Base-by-base conservation (phyloP, 768 basidiomycete species). In the Trametes punicea region DNA sequence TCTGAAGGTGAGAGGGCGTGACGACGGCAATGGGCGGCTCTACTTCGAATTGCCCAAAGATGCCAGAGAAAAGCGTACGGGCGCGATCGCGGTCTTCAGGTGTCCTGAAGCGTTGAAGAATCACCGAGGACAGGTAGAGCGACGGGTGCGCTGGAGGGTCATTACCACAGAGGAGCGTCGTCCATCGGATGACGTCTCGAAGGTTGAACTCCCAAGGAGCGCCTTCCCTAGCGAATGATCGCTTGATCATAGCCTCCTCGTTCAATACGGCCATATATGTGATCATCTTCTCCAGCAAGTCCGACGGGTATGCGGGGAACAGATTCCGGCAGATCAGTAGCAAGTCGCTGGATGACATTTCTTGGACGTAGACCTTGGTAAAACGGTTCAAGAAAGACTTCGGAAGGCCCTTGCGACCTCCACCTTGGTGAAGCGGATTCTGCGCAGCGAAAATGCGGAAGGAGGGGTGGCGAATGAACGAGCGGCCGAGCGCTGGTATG, bases 151-250 rank as follows among this genome's bases (percentile, higher is more conserved):
- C 64, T 56, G 36, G 66, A 59, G 41, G 55, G 46, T 34, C 73
- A 62, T 25, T 69, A 52, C 50, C 69, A 34, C 66, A 68, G 30
- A 84, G 65, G 34, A 88, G 80, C 0, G 77, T 76, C 30, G 87
- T 83, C 95, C 97, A 97, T 41, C 97, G 83, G 55, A 93, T 81
- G 54, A 98, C 78, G 71, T 99, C 96, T 13, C 96, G 89, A 27
- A 99, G 77, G 68, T 99, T 99, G 76, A 98, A 97, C 67, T 99
- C 96, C 96, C 96, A 99, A 4, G 96, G 97, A 52, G 82, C 78
- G 8, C 95, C 95, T 51, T 88, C 82, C 33, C 82, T 77, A 2
- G 81, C 94, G 68, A 97, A 93, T 2, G 77, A 61, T 18, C 82
- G 80, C 48, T 80, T 79, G 20, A 81, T 62, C 60, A 81, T 82